Conservation (phyloP, 140 eudicot species). For the Anethum foeniculum region DNA sequence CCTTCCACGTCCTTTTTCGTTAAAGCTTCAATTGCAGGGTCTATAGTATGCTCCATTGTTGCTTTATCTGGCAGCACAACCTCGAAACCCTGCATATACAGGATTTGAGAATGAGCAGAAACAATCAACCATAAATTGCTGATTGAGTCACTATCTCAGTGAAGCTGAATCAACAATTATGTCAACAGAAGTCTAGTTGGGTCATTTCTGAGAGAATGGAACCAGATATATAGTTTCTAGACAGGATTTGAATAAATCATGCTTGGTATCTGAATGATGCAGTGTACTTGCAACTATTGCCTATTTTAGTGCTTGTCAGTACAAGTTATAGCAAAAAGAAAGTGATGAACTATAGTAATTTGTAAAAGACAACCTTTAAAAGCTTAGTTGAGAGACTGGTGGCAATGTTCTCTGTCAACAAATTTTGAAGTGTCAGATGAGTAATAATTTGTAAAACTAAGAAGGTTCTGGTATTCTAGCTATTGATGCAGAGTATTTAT, state of each 20-base stretch:
- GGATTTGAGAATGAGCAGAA: not conserved
- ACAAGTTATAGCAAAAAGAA: not conserved
- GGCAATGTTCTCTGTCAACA: not conserved
- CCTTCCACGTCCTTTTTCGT: conserved; percentile 58
- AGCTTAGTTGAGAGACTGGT: not conserved
- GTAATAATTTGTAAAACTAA: not conserved
- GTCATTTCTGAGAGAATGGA: not conserved
- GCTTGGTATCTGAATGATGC: not conserved
- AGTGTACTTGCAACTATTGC: not conserved
- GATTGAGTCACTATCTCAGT: not conserved
- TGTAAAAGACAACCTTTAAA: not conserved
- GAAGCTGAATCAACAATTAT: not conserved
- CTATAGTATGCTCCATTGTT: conserved; percentile 51
- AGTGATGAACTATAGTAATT: not conserved
- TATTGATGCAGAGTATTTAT: not conserved
- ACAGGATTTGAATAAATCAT: not conserved
- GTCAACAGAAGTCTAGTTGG: not conserved
- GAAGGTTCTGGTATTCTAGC: not conserved
- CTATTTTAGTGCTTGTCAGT: not conserved
- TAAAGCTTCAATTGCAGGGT: conserved; percentile 58
- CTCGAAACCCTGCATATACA: conserved; percentile 61
- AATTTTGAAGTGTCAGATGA: not conserved
- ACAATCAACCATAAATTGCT: not conserved
- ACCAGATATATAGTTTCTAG: not conserved
- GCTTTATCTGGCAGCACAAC: conserved; percentile 78